Percentiles rank a stretch among this genome's conserved stretches.
Evolutionary conservation across 2,329 filamentous ascomycete species (phyloP).

Genomic region (Colletotrichum coccodes): DNA sequence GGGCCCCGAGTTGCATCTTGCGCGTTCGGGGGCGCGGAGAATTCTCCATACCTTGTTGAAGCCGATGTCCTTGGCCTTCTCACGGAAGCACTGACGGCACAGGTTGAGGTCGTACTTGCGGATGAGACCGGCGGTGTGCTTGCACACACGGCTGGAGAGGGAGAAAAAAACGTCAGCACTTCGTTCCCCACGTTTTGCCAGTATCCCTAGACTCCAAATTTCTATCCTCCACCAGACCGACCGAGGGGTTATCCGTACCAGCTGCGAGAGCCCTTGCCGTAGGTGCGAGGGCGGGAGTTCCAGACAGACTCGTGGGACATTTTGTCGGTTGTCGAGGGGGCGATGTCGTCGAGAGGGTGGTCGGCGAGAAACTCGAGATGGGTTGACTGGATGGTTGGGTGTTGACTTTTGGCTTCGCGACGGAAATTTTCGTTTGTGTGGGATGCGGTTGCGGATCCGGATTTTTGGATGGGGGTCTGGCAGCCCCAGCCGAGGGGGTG

Average conservation of each 20-base stretch:
- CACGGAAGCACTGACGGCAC: constrained; percentile 83
- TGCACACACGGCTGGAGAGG: constrained; percentile 71
- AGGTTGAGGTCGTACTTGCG: constrained; percentile 98
- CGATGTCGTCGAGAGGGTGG: constrained; percentile 33
- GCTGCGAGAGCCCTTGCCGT: constrained; percentile 94
- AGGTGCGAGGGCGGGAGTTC: constrained; percentile 97
- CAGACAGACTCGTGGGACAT: constrained; percentile 93
- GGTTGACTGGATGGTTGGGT: constrained; percentile 26
- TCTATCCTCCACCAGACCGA: not conserved
- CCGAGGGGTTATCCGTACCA: constrained; percentile 75
- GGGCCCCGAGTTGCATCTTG: not conserved
- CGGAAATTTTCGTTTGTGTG: constrained; percentile 33
- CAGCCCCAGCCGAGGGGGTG: constrained; percentile 23
- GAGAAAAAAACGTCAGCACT: constrained; percentile 42
- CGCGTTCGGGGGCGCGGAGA: not conserved
- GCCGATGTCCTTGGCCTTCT: constrained; percentile 78
- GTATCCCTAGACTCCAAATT: not conserved
- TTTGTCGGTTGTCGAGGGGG: constrained; percentile 54
- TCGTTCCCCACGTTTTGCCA: not conserved
- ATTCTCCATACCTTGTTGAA: constrained; percentile 72
- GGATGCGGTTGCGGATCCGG: constrained; percentile 29
- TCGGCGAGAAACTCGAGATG: constrained; percentile 29
- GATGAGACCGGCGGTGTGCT: constrained; percentile 98
- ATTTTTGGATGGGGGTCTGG: constrained; percentile 31
- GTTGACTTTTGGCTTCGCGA: constrained; percentile 12